Percentiles rank a stretch among this genome's conserved stretches.
Evolutionary conservation across 2,329 filamentous ascomycete species (phyloP).

Genomic region (Furcasterigmium sp.): DNA sequence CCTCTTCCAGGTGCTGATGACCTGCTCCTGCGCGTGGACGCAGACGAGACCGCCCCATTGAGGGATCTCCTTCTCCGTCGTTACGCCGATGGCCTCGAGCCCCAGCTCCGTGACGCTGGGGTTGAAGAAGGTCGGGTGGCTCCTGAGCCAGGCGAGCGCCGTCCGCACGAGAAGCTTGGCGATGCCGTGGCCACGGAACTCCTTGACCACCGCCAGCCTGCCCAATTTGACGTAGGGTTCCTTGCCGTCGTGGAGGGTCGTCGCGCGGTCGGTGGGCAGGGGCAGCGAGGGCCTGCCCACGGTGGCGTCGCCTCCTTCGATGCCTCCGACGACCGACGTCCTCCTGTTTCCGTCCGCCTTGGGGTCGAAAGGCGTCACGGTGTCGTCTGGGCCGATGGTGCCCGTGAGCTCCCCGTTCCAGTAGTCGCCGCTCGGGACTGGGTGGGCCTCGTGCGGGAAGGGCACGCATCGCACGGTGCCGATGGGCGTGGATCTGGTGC

Average conservation of each 20-base stretch:
- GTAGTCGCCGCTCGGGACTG: constrained; percentile 43
- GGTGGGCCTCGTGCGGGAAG: constrained; percentile 68
- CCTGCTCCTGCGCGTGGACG: constrained; percentile 70
- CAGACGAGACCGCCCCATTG: constrained; percentile 70
- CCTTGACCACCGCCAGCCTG: constrained; percentile 63
- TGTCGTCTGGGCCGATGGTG: constrained; percentile 10
- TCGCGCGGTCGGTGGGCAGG: constrained; percentile 32
- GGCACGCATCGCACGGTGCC: constrained; percentile 78
- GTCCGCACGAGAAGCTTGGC: constrained; percentile 61
- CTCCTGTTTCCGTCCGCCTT: background rate
- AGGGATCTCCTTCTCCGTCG: constrained; percentile 11
- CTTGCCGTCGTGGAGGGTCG: constrained; percentile 49
- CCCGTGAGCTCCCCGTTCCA: constrained; percentile 34
- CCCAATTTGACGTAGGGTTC: constrained; percentile 83
- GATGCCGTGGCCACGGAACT: constrained; percentile 61
- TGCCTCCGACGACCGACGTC: background rate
- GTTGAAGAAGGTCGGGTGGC: constrained; percentile 53
- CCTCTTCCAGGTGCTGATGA: constrained; percentile 60
- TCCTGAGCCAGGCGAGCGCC: constrained; percentile 61
- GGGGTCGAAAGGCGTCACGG: background rate
- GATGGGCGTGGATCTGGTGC: constrained; percentile 48
- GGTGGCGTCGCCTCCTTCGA: constrained; percentile 11
- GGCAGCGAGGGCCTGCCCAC: constrained; percentile 4
- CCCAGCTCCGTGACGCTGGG: constrained; percentile 38
- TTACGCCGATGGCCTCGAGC: constrained; percentile 36